phyloP scores from a whole-genome alignment of 495 filamentous ascomycete genomes.

The Lasiosphaeris hirsuta region DNA sequence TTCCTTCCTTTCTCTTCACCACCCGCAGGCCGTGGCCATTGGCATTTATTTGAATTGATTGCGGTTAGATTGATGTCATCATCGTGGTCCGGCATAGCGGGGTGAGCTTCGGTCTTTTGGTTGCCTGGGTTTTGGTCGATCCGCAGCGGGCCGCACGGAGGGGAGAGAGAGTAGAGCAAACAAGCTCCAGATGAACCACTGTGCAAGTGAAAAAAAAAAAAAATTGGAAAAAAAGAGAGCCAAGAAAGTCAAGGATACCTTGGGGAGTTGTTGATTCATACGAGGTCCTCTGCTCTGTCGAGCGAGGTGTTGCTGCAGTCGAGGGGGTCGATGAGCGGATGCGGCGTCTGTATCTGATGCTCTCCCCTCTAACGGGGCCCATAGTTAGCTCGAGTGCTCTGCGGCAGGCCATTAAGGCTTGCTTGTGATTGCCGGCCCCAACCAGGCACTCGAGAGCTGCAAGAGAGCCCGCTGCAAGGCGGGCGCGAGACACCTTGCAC shows the following conservation, averaged over 20 bases:
- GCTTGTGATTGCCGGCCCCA: too few species aligned
- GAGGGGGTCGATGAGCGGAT: slow-evolving; percentile 19
- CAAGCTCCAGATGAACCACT: background rate
- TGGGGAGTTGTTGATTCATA: slow-evolving; percentile 50
- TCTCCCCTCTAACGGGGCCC: slow-evolving; percentile 11
- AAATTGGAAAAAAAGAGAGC: background rate
- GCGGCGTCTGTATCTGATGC: slow-evolving; percentile 19
- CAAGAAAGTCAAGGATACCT: slow-evolving; percentile 34
- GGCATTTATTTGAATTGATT: slow-evolving; percentile 26
- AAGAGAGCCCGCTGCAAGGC: slow-evolving; percentile 1
- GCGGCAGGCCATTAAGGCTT: background rate
- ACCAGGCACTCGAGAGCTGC: too few species aligned
- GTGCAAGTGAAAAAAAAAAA: slow-evolving; percentile 14
- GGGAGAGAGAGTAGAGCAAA: slow-evolving; percentile 2
- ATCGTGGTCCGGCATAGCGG: slow-evolving; percentile 20
- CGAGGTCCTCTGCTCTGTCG: slow-evolving; percentile 39
- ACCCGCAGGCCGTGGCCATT: background rate
- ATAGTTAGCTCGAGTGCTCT: slow-evolving; percentile 18
- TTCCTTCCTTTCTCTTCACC: slow-evolving; percentile 7
- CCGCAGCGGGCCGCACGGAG: background rate
- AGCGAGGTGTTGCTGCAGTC: slow-evolving; percentile 36
- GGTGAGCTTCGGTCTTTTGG: slow-evolving; percentile 9
- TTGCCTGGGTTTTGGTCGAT: slow-evolving; percentile 6
- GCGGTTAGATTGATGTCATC: slow-evolving; percentile 29
- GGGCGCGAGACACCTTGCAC: background rate